Evolutionary conservation across 73 alveolate genomes (phyloP), one percentile per base, ranked within the genome.

Genomic region (Uronychia setigera): DNA sequence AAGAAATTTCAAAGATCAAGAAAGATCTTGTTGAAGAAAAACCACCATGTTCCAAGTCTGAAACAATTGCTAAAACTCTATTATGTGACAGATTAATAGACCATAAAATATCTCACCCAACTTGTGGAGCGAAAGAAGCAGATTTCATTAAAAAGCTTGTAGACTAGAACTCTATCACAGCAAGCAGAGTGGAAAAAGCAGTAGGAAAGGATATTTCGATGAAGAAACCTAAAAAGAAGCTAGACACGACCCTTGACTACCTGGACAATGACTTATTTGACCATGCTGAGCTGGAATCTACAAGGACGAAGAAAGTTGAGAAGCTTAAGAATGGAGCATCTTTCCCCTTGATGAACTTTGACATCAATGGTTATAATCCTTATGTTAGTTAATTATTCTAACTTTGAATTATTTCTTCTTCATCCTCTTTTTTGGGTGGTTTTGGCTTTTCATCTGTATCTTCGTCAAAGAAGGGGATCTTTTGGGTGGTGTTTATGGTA

Each of bases 51-150:
- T 57, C 82, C 30, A 88, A 87, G 74, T 87, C 81, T 77, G 82
- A 88, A 75, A 82, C 81, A 75, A 90, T 88, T 0, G 81, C 74
- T 76, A 77, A 88, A 30, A 80, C 88, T 29, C 77, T 88, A 29
- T 60, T 88, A 27, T 80, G 87, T 78, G 87, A 80, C 29, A 80
- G 58, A 80, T 46, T 80, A 29, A 35, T 80, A 74, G 87, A 80
- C 59, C 87, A 80, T 46, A 80, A 80, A 58, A 80, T 80, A 74
- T 26, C 80, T 30, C 35, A 80, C 31, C 87, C 87, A 26, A 79
- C 35, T 26, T 80, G 87, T 28, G 58, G 58, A 80, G 60, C 87
- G 1, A 58, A 80, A 57, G 35, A 80, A 30, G 58, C 35, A 80
- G 87, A 80, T 28, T 80, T 80, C 30, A 79, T 57, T 80, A 57